These are phyloP conservation scores for Mortierella sp. DNA, from an alignment of 371 early-diverging fungal genomes.

Conservation along the genomic window DNA sequence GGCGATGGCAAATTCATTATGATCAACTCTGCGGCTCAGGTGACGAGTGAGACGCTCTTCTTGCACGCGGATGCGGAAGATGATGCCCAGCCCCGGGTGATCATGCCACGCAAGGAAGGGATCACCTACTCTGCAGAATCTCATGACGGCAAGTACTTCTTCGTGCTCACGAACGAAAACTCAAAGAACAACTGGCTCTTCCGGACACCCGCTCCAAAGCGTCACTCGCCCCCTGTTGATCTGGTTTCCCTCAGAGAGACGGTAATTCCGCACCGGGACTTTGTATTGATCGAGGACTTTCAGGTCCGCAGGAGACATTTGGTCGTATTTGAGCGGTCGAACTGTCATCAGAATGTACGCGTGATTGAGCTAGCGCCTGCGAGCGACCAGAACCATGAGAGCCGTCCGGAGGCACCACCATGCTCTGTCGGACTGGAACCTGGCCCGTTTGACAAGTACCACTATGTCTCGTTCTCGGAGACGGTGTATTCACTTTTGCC, in stretches of 20 bases:
- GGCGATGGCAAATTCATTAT: conserved; percentile 62
- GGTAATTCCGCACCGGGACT: conserved; percentile 65
- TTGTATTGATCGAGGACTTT: conserved; percentile 65
- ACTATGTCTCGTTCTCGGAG: conserved; percentile 71
- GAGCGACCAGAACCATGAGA: conserved; percentile 13
- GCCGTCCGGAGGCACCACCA: conserved; percentile 24
- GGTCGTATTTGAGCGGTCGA: conserved; percentile 69
- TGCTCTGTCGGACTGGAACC: conserved; percentile 32
- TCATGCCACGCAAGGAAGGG: conserved; percentile 60
- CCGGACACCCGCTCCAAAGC: conserved; percentile 60
- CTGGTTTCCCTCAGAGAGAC: conserved; percentile 51
- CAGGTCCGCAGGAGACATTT: conserved; percentile 63
- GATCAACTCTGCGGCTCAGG: conserved; percentile 62
- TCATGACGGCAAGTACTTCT: conserved; percentile 60
- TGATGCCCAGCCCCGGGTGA: conserved; percentile 35
- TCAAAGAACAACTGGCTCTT: conserved; percentile 63
- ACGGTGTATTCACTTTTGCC: conserved; percentile 60
- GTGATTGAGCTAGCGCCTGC: conserved; percentile 49
- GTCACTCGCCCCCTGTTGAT: conserved; percentile 24
- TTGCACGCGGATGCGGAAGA: conserved; percentile 54
- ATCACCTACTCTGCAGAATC: conserved; percentile 62
- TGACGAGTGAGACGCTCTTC: conserved; percentile 68
- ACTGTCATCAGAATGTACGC: conserved; percentile 70
- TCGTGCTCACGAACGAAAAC: conserved; percentile 64
- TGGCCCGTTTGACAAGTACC: conserved; percentile 59